phyloP scores from a whole-genome alignment of 2,329 filamentous ascomycete species.

The Clarireedia monteithiana region DNA sequence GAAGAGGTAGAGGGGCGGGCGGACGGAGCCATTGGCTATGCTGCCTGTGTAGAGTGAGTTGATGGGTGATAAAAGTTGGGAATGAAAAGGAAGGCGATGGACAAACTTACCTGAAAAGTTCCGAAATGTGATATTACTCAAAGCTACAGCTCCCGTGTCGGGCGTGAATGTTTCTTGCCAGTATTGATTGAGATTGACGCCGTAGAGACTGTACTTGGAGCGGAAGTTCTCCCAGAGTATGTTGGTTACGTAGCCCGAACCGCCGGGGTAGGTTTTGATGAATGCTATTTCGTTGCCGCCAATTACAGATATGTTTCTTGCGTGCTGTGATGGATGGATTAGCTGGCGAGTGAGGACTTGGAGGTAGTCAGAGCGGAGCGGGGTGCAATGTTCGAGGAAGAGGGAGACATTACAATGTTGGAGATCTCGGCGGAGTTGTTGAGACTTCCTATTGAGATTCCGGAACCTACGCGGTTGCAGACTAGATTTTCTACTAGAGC shows the following conservation, averaged over 20 bases:
- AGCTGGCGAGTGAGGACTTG: neutral
- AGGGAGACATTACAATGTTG: neutral
- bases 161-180: conserved; percentile 21
- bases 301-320: conserved; percentile 31
- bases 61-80: neutral
- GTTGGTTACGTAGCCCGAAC: conserved; percentile 31
- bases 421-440: conserved; percentile 12
- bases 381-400: neutral
- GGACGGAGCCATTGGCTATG: conserved; percentile 21
- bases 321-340: neutral
- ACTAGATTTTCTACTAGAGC: conserved; percentile 31
- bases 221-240: conserved; percentile 29
- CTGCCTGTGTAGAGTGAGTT: neutral
- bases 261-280: conserved; percentile 34
- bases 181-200: conserved; percentile 23
- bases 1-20: conserved; percentile 28
- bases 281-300: conserved; percentile 32
- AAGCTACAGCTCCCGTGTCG: conserved; percentile 22
- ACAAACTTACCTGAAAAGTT: conserved; percentile 29
- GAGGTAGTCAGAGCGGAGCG: neutral
- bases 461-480: conserved; percentile 31
- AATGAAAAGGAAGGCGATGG: neutral
- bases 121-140: conserved; percentile 20
- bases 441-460: conserved; percentile 31
- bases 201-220: conserved; percentile 21